Evolutionary conservation across 495 filamentous ascomycete genomes (phyloP), one percentile per base, ranked within the genome.

Genomic region (Schizothecium vesticola): DNA sequence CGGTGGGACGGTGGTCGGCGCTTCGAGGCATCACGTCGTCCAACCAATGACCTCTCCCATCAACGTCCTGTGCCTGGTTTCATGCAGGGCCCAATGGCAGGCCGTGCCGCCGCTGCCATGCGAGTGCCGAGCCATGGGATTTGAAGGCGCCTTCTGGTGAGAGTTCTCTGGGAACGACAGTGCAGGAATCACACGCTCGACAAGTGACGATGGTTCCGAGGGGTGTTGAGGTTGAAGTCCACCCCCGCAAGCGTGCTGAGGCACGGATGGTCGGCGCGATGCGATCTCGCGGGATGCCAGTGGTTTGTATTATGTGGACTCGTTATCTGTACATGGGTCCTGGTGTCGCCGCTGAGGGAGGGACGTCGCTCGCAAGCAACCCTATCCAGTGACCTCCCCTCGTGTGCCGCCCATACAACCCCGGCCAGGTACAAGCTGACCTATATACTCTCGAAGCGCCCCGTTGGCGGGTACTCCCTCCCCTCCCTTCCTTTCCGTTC

Each of bases 51-150:
- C 21, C 16, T 13, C 12, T 26, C 11, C 16, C 55, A 7, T 31
- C 28, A 63, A 29, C 57, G 58, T 36, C 28, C 33, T 65, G 36
- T 57, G 64, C 60, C 55, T 59, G 69, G 69, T 67, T 70, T 67
- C 65, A 43, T 69, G 67, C 67, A n/a, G 65, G 69, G 60, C 56
- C 69, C 69, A 70, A 70, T 70, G 29, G 65, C 64, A 64, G 31
- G 55, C 56, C 57, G 59, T 56, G 55, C 56, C 61, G 16, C 63
- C 67, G 64, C 23, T 59, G 25, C 51, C 21, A 33, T 64, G 66
- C 60, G 61, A 65, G 58, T 68, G 69, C 69, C 69, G 65, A 33
- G 56, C 59, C 65, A 31, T 21, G 67, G 36, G 24, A 43, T 24
- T 22, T 26, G 23, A 63, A 67, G 51, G 31, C 59, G 24, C 43